Conservation (phyloP, 495 filamentous ascomycete genomes). For the Lophiostoma macrostomum region DNA sequence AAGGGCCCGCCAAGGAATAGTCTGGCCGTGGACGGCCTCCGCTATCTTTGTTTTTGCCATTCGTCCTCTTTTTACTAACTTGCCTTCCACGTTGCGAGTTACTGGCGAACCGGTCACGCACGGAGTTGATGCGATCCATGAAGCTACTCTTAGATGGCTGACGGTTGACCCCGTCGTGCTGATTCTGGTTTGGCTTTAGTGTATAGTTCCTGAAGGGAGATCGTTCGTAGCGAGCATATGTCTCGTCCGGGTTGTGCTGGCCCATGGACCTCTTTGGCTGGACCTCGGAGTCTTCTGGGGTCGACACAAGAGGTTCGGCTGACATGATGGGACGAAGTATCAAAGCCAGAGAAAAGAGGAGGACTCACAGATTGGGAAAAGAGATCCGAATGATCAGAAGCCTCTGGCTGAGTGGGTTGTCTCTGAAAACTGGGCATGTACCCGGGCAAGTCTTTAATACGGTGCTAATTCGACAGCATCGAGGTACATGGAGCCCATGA, state of each 20-base stretch:
- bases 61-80: background rate
- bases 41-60: too few species aligned
- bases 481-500: too few species aligned
- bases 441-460: too few species aligned
- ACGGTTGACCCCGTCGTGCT: background rate
- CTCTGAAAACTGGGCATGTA: too few species aligned
- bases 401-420: too few species aligned
- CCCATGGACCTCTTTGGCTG: too few species aligned
- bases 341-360: too few species aligned
- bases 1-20: constrained; percentile 2
- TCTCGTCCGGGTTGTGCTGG: background rate
- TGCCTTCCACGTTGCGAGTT: background rate
- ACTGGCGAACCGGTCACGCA: background rate
- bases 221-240: background rate
- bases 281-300: background rate
- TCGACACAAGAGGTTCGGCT: background rate
- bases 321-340: background rate
- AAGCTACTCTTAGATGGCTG: background rate
- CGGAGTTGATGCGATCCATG: constrained; percentile 1
- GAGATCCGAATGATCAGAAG: too few species aligned
- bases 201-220: background rate
- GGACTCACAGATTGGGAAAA: too few species aligned
- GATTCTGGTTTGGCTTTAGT: background rate
- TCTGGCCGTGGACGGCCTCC: background rate
- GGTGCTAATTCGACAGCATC: too few species aligned